Evolutionary conservation across 441 rosid species (phyloP), one percentile per base, ranked within the genome.

Genomic region (Aleurites moluccanus): DNA sequence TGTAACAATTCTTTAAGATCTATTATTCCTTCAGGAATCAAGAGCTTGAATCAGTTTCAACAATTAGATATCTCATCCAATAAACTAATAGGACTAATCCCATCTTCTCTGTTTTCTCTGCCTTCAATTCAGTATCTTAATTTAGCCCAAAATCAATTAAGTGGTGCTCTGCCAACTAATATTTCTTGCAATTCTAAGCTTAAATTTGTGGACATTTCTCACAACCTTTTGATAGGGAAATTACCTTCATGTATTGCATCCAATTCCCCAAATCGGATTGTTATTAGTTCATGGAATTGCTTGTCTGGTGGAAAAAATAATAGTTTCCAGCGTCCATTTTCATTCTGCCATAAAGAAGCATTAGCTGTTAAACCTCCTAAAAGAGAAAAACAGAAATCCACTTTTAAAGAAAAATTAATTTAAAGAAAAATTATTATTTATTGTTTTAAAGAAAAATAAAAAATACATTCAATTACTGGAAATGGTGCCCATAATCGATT

Each of bases 311-410:
- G 82, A 42, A 81, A 76, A 69, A 61, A 85, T 3, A 90, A 85
- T 3, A 91, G 82, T 56, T 64, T 79, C 67, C 99, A 91, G 86
- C 97, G 87, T 80, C 86, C 94, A 4, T 72, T 72, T 76, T 83
- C 95, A 10, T 89, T 86, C 82, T 95, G 99, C 83, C 87, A 81
- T 55, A 89, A 87, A 78, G 87, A 85, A 80, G 99, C 98, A 61
- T 74, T 88, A 77, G 97, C 98, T 55, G 92, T 89, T 60, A 78
- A 88, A 79, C 90, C 92, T 9, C 84, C 89, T 13, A 68, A 76
- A 60, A 75, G 27, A 21, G 38, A 79, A 56, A 60, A 85, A 77
- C 64, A 86, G 75, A 72, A 80, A 20, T 65, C 88, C 56, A 59
- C 72, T 20, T n/a, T n/a, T n/a, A n/a, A n/a, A n/a, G n/a, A n/a